These are phyloP conservation scores for Fraxinus anomala DNA, from an alignment of 257 asterid genomes.

Conservation along the genomic window DNA sequence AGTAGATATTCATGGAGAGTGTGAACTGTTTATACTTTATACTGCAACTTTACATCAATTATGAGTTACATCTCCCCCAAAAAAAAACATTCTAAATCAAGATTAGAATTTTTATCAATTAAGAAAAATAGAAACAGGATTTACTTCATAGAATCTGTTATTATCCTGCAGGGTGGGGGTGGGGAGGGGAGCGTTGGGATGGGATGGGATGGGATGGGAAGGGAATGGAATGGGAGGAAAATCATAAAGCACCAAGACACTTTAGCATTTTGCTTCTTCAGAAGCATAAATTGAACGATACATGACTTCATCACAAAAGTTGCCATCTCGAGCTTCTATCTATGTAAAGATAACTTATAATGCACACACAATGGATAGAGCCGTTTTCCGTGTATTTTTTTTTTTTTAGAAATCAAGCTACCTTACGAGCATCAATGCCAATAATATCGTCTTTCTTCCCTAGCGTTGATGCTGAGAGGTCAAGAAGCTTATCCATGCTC, in stretches of 20 bases:
- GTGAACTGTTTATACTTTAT: slow-evolving; percentile 17
- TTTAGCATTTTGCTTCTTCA: not conserved
- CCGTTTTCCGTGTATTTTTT: not conserved
- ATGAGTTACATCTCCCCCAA: not conserved
- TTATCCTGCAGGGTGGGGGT: not conserved
- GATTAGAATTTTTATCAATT: not conserved
- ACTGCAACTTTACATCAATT: not conserved
- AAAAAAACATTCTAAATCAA: not conserved
- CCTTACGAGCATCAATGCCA: slow-evolving; percentile 42
- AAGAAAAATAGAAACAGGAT: not conserved
- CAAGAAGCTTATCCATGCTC: slow-evolving; percentile 78
- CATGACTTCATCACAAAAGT: slow-evolving; percentile 7
- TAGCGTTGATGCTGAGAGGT: slow-evolving; percentile 56
- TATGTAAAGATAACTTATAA: slow-evolving; percentile 13
- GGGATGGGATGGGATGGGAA: not conserved
- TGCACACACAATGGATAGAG: slow-evolving; percentile 19
- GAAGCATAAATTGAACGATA: not conserved
- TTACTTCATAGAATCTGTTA: not conserved
- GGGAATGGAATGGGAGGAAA: not conserved
- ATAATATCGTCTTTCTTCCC: slow-evolving; percentile 63
- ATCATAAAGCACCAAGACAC: not conserved
- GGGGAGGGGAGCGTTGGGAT: not conserved
- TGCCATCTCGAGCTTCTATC: slow-evolving; percentile 4
- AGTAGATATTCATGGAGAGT: slow-evolving; percentile 2
- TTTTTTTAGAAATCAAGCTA: slow-evolving; percentile 28